phyloP scores from a whole-genome alignment of 2,329 filamentous ascomycete species.

The Gnomoniopsis sp. region DNA sequence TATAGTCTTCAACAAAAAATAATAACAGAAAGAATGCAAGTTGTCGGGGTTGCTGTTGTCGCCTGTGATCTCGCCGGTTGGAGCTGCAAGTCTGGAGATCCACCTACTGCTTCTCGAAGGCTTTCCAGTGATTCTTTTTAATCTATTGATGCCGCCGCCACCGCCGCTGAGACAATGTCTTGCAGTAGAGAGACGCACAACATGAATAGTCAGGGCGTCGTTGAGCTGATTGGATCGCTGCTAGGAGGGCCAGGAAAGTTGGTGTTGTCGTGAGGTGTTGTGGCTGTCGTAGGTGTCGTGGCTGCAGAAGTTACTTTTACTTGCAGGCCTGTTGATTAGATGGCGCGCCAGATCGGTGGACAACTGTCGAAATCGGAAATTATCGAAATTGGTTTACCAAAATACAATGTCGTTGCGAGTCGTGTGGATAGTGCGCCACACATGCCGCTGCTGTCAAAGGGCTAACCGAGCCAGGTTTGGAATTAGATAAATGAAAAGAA shows the following conservation, averaged over 20 bases:
- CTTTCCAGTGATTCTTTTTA: background rate
- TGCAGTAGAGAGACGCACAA: constrained; percentile 15
- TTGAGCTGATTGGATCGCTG: constrained; percentile 9
- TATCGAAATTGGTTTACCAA: constrained; percentile 15
- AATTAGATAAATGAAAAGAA: constrained; percentile 3
- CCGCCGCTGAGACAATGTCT: constrained; percentile 1
- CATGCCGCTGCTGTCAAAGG: constrained; percentile 12
- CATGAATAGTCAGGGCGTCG: constrained; percentile 12
- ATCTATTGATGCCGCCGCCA: background rate
- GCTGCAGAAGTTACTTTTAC: background rate
- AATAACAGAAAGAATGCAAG: background rate
- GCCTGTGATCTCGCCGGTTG: constrained; percentile 3
- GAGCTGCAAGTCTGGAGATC: constrained; percentile 1
- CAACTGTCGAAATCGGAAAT: constrained; percentile 13
- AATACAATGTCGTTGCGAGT: constrained; percentile 11
- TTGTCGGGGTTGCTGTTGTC: constrained; percentile 8
- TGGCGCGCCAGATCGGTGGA: constrained; percentile 2
- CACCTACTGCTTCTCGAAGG: constrained; percentile 14
- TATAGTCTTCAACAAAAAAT: background rate
- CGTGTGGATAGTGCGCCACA: constrained; percentile 3
- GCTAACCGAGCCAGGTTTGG: background rate
- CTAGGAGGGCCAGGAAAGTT: background rate
- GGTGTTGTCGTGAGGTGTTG: background rate
- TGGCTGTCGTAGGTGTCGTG: background rate
- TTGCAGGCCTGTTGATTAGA: constrained; percentile 4